Evolutionary conservation across 2,329 filamentous ascomycete species (phyloP).

Genomic region (Fusarium miscanthi): DNA sequence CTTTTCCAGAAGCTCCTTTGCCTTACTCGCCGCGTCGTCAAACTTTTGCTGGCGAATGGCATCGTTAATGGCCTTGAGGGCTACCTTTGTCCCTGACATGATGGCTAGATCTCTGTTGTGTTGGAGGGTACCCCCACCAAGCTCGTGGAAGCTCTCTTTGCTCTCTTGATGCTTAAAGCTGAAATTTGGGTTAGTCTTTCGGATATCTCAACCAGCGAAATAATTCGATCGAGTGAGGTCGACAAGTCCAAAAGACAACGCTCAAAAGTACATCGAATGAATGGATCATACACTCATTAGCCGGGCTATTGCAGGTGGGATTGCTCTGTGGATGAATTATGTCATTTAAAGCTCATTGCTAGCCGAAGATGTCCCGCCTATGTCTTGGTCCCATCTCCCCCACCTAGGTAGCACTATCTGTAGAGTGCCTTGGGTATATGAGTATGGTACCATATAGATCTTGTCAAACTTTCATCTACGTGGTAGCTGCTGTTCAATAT

Average conservation of each 20-base stretch:
- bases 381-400: not conserved
- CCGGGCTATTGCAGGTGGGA: constrained; percentile 12
- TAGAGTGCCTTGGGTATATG: not conserved
- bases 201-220: not conserved
- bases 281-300: constrained; percentile 17
- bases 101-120: constrained; percentile 31
- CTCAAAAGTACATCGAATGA: not conserved
- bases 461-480: not conserved
- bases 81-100: constrained; percentile 73
- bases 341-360: constrained; percentile 16
- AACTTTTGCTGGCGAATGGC: constrained; percentile 83
- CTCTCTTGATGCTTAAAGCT: not conserved
- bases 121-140: constrained; percentile 37
- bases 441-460: not conserved
- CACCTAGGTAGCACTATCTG: not conserved
- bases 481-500: not conserved
- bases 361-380: constrained; percentile 28
- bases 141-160: constrained; percentile 2
- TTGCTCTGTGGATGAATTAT: constrained; percentile 25
- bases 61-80: constrained; percentile 83
- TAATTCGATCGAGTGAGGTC: not conserved
- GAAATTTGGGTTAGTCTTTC: not conserved
- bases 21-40: constrained; percentile 77
- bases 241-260: not conserved
- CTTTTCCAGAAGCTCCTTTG: constrained; percentile 74